Conservation (phyloP, 2,329 filamentous ascomycete species). For the Ilyonectria mors-panacis region DNA sequence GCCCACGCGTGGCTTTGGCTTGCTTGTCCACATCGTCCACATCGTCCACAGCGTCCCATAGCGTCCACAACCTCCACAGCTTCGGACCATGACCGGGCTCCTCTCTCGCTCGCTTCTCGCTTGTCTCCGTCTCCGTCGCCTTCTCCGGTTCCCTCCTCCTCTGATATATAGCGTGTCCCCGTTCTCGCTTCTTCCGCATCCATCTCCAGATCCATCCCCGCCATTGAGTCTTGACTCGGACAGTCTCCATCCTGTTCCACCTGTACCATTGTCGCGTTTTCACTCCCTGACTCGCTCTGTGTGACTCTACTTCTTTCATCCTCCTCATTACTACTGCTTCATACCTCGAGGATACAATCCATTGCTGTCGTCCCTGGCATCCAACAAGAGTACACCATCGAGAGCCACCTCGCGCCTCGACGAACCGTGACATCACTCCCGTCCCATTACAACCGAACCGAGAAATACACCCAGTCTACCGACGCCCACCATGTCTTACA, state of each 20-base stretch:
- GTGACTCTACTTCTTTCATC: slow-evolving; percentile 9
- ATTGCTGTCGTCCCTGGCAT: not conserved
- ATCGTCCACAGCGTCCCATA: not conserved
- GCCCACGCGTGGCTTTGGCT: slow-evolving; percentile 32
- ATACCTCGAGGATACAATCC: not conserved
- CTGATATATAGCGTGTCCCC: slow-evolving; percentile 35
- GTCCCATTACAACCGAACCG: not conserved
- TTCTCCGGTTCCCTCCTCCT: not conserved
- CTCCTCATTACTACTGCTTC: not conserved
- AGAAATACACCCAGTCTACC: not conserved
- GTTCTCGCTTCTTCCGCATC: slow-evolving; percentile 16
- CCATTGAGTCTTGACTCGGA: slow-evolving; percentile 4
- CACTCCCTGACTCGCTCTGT: slow-evolving; percentile 7
- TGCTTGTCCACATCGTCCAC: not conserved
- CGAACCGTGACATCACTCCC: slow-evolving; percentile 11
- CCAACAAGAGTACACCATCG: slow-evolving; percentile 5
- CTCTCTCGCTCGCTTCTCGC: not conserved
- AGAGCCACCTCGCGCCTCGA: slow-evolving; percentile 2
- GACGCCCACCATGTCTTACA: slow-evolving; percentile 68
- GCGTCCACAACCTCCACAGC: slow-evolving; percentile 12
- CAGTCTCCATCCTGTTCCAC: slow-evolving; percentile 1
- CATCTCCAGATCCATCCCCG: slow-evolving; percentile 27
- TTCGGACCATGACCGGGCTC: slow-evolving; percentile 30
- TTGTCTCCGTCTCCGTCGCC: not conserved
- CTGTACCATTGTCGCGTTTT: slow-evolving; percentile 2